Conservation (phyloP, 495 filamentous ascomycete genomes). For the Aspergillus heteromorphus region DNA sequence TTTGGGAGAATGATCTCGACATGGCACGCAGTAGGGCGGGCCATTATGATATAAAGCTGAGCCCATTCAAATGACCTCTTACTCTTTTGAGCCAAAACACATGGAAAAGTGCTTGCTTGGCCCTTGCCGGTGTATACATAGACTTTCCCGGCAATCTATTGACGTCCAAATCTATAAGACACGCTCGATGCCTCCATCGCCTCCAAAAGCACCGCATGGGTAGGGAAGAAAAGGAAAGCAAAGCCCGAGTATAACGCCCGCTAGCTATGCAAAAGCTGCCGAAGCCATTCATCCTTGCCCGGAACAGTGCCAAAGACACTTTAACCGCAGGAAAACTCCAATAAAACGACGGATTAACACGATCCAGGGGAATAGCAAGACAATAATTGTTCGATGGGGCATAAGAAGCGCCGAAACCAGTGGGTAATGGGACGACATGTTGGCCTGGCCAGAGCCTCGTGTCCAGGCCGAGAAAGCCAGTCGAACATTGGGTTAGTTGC, state of each 20-base stretch:
- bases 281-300: neutral
- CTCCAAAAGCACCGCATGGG: neutral
- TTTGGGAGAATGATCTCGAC: neutral
- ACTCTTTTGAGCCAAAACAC: neutral
- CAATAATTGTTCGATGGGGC: neutral
- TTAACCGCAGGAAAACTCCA: neutral
- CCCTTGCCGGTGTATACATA: neutral
- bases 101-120: neutral
- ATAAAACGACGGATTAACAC: neutral
- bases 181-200: neutral
- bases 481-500: constrained; percentile 21
- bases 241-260: constrained; percentile 5
- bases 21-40: neutral
- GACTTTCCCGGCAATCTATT: neutral
- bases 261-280: constrained; percentile 1
- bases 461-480: neutral
- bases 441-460: too few relatives aligned
- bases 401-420: too few relatives aligned
- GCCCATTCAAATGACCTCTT: neutral
- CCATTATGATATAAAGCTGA: neutral
- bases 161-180: neutral
- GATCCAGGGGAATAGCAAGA: neutral
- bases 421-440: too few relatives aligned
- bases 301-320: neutral
- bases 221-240: neutral